Percentiles rank a stretch among this genome's conserved stretches.
Evolutionary conservation across 2,329 filamentous ascomycete species (phyloP).

Genomic region (Trichoderma cornu-damae): DNA sequence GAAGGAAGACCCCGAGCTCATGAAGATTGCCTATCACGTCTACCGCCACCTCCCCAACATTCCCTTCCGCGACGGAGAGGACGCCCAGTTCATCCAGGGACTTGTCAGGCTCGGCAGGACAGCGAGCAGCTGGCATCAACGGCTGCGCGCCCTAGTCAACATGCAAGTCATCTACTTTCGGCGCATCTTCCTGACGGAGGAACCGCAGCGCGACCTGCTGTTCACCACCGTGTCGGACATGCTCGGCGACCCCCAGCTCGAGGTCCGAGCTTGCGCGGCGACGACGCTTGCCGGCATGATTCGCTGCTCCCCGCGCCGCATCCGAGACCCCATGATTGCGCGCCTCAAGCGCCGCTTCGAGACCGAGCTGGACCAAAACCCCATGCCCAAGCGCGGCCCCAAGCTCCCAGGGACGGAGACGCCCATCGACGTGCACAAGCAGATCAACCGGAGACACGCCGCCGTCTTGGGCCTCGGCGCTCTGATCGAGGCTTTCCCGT

Average conservation of each 20-base stretch:
- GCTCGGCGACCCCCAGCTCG: constrained; percentile 85
- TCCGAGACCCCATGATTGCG: constrained; percentile 73
- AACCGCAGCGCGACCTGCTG: constrained; percentile 68
- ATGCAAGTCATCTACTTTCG: constrained; percentile 99
- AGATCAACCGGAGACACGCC: constrained; percentile 78
- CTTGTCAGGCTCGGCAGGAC: constrained; percentile 83
- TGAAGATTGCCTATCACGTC: constrained; percentile 90
- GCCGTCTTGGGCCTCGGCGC: constrained; percentile 88
- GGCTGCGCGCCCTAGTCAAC: constrained; percentile 89
- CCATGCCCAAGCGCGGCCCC: constrained; percentile 69
- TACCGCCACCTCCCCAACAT: constrained; percentile 96
- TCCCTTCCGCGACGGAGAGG: constrained; percentile 81
- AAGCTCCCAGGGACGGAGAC: constrained; percentile 62
- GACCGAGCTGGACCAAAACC: constrained; percentile 70
- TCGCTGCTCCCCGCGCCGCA: constrained; percentile 76
- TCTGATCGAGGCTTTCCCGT: constrained; percentile 92
- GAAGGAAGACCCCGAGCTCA: constrained; percentile 94
- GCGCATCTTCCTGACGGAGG: constrained; percentile 78
- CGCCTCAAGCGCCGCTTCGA: constrained; percentile 76
- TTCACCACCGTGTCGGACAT: constrained; percentile 94
- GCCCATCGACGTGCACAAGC: constrained; percentile 63
- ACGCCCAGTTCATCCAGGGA: constrained; percentile 75
- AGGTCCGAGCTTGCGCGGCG: constrained; percentile 89
- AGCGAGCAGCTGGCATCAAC: constrained; percentile 89
- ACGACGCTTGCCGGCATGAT: constrained; percentile 97